These are phyloP conservation scores for Trametes pubescens DNA, from an alignment of 1,284 basidiomycete species.

Conservation along the genomic window DNA sequence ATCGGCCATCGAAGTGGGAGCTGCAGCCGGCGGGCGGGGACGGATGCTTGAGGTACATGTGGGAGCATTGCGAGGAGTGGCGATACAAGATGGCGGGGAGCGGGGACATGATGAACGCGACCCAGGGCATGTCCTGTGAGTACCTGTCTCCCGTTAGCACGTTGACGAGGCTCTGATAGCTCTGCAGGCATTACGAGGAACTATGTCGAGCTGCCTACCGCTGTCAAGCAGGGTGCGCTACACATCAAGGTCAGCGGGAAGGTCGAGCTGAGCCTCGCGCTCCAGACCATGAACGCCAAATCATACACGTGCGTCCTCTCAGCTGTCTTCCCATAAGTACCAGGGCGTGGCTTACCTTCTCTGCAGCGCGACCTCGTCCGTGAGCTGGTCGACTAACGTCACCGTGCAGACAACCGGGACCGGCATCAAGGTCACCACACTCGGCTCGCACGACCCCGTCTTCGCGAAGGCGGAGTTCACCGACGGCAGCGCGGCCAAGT, in stretches of 20 bases:
- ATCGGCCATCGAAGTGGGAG: slow-evolving; percentile 38
- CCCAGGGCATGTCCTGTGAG: slow-evolving; percentile 41
- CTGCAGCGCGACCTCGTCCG: slow-evolving; percentile 34
- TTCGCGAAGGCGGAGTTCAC: slow-evolving; percentile 24
- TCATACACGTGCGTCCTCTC: slow-evolving; percentile 34
- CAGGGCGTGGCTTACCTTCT: not conserved
- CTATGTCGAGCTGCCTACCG: slow-evolving; percentile 40
- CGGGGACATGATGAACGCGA: slow-evolving; percentile 35
- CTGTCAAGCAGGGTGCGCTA: slow-evolving; percentile 35
- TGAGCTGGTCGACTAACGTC: slow-evolving; percentile 36
- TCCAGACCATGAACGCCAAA: slow-evolving; percentile 28
- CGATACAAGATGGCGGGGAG: slow-evolving; percentile 40
- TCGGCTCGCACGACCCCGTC: slow-evolving; percentile 29
- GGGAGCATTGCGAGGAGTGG: slow-evolving; percentile 43
- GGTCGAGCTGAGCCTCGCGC: slow-evolving; percentile 37
- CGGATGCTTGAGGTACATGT: slow-evolving; percentile 38
- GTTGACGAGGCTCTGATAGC: not conserved
- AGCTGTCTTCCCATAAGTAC: not conserved
- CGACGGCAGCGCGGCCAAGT: slow-evolving; percentile 16
- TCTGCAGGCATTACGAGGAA: slow-evolving; percentile 42
- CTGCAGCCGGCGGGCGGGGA: slow-evolving; percentile 26
- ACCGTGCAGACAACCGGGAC: slow-evolving; percentile 28
- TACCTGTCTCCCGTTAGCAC: not conserved
- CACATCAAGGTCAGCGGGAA: slow-evolving; percentile 43
- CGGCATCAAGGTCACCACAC: slow-evolving; percentile 34